Conservation (phyloP, 129 eudicot genomes). For the Glebionis coronaria region DNA sequence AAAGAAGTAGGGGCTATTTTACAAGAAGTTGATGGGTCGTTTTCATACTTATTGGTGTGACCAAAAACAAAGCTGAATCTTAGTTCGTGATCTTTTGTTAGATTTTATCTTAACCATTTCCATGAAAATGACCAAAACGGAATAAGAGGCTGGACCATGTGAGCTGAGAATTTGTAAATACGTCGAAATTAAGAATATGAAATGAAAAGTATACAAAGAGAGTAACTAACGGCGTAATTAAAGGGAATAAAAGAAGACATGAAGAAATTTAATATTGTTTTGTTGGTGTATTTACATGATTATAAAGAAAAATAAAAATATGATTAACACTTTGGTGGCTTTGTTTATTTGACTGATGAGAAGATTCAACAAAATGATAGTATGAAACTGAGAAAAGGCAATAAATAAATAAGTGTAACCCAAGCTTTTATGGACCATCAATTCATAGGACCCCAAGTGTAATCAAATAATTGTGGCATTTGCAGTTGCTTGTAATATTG, state of each 20-base stretch:
- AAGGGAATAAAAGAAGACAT: background rate
- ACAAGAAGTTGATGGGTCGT: constrained; percentile 17
- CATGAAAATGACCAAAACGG: constrained; percentile 15
- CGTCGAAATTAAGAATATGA: background rate
- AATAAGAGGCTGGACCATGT: background rate
- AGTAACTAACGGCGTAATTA: constrained; percentile 36
- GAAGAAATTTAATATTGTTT: background rate
- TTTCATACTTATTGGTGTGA: constrained; percentile 22
- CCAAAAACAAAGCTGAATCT: constrained; percentile 17
- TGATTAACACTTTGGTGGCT: background rate
- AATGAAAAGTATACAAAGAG: constrained; percentile 17
- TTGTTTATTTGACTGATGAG: background rate
- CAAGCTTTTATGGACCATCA: background rate
- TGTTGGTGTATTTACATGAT: background rate
- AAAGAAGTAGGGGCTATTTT: constrained; percentile 18
- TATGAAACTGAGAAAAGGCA: background rate
- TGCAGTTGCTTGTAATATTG: no score
- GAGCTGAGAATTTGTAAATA: constrained; percentile 4
- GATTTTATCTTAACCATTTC: constrained; percentile 1
- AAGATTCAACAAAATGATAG: constrained; percentile 5
- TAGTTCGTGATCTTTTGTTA: constrained; percentile 17
- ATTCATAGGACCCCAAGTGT: background rate
- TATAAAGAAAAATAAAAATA: background rate
- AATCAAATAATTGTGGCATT: no score
- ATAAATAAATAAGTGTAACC: constrained; percentile 1